Percentiles rank a stretch among this genome's conserved stretches.
Evolutionary conservation across 108 stramenopile genomes (phyloP).

Genomic region (Cyclostephanos invisitatus): DNA sequence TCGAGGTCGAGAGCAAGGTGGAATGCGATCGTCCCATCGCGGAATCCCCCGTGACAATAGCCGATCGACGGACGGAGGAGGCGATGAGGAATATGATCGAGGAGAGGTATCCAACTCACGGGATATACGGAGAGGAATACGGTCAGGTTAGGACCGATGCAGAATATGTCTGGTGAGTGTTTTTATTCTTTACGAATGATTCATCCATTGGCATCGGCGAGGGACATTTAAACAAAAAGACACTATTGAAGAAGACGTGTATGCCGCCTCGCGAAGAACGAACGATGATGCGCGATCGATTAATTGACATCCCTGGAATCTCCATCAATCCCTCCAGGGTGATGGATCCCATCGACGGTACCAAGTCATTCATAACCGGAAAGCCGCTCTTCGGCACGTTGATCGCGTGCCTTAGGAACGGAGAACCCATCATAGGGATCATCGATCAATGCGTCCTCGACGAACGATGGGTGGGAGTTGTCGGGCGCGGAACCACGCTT

Average conservation of each 20-base stretch:
- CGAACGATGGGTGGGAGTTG: conserved; percentile 60
- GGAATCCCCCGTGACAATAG: conserved; percentile 59
- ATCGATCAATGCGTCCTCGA: conserved; percentile 60
- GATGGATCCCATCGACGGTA: conserved; percentile 64
- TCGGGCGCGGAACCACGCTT: conserved; percentile 39
- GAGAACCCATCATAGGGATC: conserved; percentile 54
- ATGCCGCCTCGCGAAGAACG: background rate
- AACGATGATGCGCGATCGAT: background rate
- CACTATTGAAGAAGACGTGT: background rate
- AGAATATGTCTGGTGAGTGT: conserved; percentile 50
- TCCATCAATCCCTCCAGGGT: conserved; percentile 23
- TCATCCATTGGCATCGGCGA: background rate
- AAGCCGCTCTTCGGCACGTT: conserved; percentile 64
- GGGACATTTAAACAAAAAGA: background rate
- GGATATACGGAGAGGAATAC: conserved; percentile 60
- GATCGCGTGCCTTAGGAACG: conserved; percentile 47
- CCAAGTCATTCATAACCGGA: conserved; percentile 60
- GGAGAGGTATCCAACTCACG: conserved; percentile 51
- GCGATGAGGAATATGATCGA: conserved; percentile 55
- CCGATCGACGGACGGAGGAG: conserved; percentile 54
- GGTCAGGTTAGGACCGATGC: conserved; percentile 49
- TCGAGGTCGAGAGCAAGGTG: conserved; percentile 50
- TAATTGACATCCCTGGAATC: background rate
- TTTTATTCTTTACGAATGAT: background rate
- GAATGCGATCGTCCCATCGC: conserved; percentile 45